phyloP scores from a whole-genome alignment of 164 flowering plant species.

The Brasenia schreberi region DNA sequence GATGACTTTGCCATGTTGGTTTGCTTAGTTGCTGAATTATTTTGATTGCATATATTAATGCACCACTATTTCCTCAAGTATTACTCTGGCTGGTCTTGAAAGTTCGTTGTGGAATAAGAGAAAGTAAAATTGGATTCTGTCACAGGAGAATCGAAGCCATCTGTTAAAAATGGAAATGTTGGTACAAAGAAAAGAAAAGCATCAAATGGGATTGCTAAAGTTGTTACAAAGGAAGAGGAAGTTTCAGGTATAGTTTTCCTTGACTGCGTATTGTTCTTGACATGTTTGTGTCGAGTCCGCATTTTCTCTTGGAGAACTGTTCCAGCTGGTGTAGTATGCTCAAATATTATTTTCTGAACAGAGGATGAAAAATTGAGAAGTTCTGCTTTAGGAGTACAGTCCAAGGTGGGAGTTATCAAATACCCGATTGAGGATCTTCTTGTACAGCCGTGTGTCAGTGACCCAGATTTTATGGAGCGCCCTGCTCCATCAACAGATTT shows the following conservation, averaged over 20 bases:
- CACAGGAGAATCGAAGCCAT: neutral
- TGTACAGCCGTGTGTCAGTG: constrained; percentile 54
- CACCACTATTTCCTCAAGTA: neutral
- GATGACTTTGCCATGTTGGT: neutral
- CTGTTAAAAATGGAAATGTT: neutral
- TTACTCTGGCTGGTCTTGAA: neutral
- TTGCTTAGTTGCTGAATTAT: neutral
- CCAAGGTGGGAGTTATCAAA: constrained; percentile 21
- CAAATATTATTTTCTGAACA: too few relatives aligned
- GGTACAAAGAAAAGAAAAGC: neutral
- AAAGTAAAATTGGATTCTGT: neutral
- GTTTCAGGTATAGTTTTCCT: neutral
- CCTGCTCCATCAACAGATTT: constrained; percentile 72
- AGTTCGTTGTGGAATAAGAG: neutral
- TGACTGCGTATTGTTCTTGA: neutral
- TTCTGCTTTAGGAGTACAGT: neutral
- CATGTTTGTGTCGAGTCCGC: neutral
- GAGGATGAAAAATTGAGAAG: neutral
- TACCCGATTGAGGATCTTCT: constrained; percentile 89
- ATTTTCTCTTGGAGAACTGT: neutral
- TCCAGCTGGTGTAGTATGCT: neutral
- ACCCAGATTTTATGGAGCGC: constrained; percentile 54
- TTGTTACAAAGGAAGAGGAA: neutral
- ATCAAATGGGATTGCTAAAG: neutral
- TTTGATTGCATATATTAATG: neutral